A percentile compares a stretch with the other conserved stretches of the same genome.
These are phyloP conservation scores for Kazachstania sp. DNA, from an alignment of 1,139 yeast species.

Conservation along the genomic window DNA sequence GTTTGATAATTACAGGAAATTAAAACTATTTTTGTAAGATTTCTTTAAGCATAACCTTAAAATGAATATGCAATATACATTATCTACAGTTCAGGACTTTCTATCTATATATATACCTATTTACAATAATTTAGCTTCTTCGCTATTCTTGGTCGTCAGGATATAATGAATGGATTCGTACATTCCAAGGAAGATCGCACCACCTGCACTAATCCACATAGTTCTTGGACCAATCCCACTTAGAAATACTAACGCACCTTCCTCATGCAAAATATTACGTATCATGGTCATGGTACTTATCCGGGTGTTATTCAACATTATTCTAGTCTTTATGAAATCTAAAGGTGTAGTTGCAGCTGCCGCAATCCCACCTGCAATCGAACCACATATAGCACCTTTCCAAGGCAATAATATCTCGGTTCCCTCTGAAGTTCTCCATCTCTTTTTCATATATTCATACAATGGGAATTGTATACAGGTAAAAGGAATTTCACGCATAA, in stretches of 20 bases:
- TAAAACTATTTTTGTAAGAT: too few species aligned
- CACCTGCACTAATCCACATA: constrained; percentile 97
- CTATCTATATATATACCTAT: not conserved
- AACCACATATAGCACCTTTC: constrained; percentile 91
- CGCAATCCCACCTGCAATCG: constrained; percentile 88
- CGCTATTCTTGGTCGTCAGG: not conserved
- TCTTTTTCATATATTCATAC: constrained; percentile 68
- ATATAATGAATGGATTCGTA: constrained; percentile 60
- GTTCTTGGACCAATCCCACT: constrained; percentile 91
- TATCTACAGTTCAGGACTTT: too few species aligned
- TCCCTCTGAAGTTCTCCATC: constrained; percentile 36
- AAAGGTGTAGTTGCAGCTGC: constrained; percentile 92
- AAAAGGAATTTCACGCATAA: constrained; percentile 91
- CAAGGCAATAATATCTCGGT: constrained; percentile 43
- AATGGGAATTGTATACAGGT: constrained; percentile 92
- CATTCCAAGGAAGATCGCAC: constrained; percentile 91
- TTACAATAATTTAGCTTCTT: not conserved
- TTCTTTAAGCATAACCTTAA: too few species aligned
- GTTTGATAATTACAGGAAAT: too few species aligned
- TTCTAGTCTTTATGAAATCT: constrained; percentile 84
- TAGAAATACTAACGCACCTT: constrained; percentile 61
- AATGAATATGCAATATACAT: too few species aligned
- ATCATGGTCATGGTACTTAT: constrained; percentile 43
- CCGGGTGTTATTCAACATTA: constrained; percentile 62
- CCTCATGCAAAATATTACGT: constrained; percentile 44